Percentiles rank a stretch among this genome's conserved stretches.
Evolutionary conservation across 2,329 filamentous ascomycete species (phyloP).

Genomic region (Stagonosporopsis vannaccii): DNA sequence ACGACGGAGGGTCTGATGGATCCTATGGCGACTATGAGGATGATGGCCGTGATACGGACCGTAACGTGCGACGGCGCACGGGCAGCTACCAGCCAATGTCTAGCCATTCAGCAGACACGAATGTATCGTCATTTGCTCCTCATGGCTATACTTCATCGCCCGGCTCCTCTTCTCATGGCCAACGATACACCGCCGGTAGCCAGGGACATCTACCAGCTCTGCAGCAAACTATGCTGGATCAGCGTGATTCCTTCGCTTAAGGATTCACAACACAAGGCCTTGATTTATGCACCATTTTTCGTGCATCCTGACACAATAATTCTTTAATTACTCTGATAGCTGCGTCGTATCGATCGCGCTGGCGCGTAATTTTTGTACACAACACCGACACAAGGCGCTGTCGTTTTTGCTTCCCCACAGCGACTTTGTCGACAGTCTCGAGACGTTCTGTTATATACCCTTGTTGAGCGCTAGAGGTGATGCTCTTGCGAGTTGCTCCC

Average conservation of each 20-base stretch:
- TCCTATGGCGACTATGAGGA: conserved; percentile 45
- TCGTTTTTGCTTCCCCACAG: not conserved
- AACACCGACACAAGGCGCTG: not conserved
- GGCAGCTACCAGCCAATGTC: conserved; percentile 45
- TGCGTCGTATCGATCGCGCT: not conserved
- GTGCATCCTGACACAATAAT: not conserved
- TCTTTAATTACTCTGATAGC: not conserved
- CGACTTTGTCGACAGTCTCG: not conserved
- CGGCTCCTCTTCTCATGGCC: not conserved
- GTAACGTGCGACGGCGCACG: conserved; percentile 49
- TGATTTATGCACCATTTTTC: not conserved
- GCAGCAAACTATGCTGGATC: conserved; percentile 13
- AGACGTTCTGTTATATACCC: conserved; percentile 15
- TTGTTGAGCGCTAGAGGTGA: conserved; percentile 5
- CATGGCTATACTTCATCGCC: conserved; percentile 24
- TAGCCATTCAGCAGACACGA: conserved; percentile 27
- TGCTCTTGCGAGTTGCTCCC: not conserved
- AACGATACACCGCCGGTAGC: conserved; percentile 20
- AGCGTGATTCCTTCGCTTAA: conserved; percentile 26
- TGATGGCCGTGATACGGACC: conserved; percentile 39
- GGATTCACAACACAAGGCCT: not conserved
- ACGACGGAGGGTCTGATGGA: conserved; percentile 40
- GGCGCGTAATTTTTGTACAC: not conserved
- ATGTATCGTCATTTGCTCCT: conserved; percentile 26
- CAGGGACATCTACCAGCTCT: conserved; percentile 14